Evolutionary conservation across 1,139 yeast genomes (phyloP).

Genomic region (Blastobotrys malaysiensis): DNA sequence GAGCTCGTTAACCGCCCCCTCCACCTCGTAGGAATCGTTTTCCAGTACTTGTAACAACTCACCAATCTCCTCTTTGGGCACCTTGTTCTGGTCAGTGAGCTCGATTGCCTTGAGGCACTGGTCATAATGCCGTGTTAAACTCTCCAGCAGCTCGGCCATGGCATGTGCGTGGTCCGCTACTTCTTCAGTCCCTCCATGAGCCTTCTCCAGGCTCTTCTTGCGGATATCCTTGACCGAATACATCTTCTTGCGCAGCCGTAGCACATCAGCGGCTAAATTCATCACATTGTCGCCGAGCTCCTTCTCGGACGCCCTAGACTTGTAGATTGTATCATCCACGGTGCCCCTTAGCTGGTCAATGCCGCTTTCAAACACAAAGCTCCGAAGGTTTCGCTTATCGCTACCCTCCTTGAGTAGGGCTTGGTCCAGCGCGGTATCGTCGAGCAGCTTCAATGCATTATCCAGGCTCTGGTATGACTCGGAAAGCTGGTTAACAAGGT

Average conservation of each 20-base stretch:
- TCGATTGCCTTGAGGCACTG: slow-evolving; percentile 48
- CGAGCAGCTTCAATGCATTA: slow-evolving; percentile 30
- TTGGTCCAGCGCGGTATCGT: slow-evolving; percentile 29
- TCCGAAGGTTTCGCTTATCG: slow-evolving; percentile 30
- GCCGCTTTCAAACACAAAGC: slow-evolving; percentile 43
- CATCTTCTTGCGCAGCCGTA: slow-evolving; percentile 16
- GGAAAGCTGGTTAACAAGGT: slow-evolving; percentile 24
- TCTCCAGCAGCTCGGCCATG: slow-evolving; percentile 61
- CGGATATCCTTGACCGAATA: slow-evolving; percentile 16
- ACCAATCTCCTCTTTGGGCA: slow-evolving; percentile 21
- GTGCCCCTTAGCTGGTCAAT: slow-evolving; percentile 31
- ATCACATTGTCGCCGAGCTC: slow-evolving; percentile 23
- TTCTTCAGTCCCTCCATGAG: slow-evolving; percentile 24
- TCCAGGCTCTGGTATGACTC: slow-evolving; percentile 31
- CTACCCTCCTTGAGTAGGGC: slow-evolving; percentile 23
- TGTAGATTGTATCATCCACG: slow-evolving; percentile 30
- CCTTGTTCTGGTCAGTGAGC: slow-evolving; percentile 15
- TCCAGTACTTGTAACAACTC: slow-evolving; percentile 32
- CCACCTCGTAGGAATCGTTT: slow-evolving; percentile 38
- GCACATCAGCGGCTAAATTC: slow-evolving; percentile 38
- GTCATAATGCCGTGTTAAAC: slow-evolving; percentile 77
- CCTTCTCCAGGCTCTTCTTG: slow-evolving; percentile 21
- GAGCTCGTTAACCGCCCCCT: slow-evolving; percentile 33
- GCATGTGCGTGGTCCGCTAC: slow-evolving; percentile 52
- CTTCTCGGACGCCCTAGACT: slow-evolving; percentile 27